Percentiles rank a stretch among this genome's conserved stretches.
Conservation (phyloP, 2,329 filamentous ascomycete genomes). For the Fusarium sp. region DNA sequence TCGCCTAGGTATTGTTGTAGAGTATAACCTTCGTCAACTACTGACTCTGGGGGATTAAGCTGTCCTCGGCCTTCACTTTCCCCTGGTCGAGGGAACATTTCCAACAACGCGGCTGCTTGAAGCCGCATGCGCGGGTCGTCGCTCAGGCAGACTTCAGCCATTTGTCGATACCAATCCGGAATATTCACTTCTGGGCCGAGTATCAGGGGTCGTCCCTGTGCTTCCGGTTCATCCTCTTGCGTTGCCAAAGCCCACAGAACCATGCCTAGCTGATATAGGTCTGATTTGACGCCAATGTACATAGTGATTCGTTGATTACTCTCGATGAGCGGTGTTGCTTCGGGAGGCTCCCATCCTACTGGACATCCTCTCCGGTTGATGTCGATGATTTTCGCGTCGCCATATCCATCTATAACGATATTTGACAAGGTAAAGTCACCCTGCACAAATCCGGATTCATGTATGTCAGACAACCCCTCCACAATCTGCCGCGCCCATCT, state of each 20-base stretch:
- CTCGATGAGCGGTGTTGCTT: constrained; percentile 86
- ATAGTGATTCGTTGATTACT: constrained; percentile 92
- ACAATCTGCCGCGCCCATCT: constrained; percentile 94
- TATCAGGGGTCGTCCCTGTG: constrained; percentile 76
- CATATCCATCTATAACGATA: constrained; percentile 87
- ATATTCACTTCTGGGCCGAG: constrained; percentile 70
- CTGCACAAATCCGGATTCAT: constrained; percentile 96
- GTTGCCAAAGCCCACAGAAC: constrained; percentile 92
- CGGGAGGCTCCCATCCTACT: constrained; percentile 96
- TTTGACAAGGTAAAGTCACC: constrained; percentile 98
- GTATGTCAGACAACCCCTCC: constrained; percentile 88
- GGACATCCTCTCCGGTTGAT: constrained; percentile 98
- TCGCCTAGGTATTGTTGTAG: constrained; percentile 56
- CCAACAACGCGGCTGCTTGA: constrained; percentile 78
- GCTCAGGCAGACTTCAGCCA: constrained; percentile 82
- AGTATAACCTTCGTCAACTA: constrained; percentile 56
- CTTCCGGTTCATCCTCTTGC: constrained; percentile 90
- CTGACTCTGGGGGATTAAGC: constrained; percentile 51
- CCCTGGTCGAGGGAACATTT: constrained; percentile 69
- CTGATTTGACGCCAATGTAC: constrained; percentile 98
- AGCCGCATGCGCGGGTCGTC: constrained; percentile 77
- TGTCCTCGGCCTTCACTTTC: constrained; percentile 27
- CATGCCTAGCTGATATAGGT: constrained; percentile 97
- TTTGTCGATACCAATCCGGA: constrained; percentile 81
- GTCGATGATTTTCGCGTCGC: constrained; percentile 96